These are phyloP conservation scores for Penicillium robsamsonii DNA, from an alignment of 495 filamentous ascomycete species.

Conservation along the genomic window DNA sequence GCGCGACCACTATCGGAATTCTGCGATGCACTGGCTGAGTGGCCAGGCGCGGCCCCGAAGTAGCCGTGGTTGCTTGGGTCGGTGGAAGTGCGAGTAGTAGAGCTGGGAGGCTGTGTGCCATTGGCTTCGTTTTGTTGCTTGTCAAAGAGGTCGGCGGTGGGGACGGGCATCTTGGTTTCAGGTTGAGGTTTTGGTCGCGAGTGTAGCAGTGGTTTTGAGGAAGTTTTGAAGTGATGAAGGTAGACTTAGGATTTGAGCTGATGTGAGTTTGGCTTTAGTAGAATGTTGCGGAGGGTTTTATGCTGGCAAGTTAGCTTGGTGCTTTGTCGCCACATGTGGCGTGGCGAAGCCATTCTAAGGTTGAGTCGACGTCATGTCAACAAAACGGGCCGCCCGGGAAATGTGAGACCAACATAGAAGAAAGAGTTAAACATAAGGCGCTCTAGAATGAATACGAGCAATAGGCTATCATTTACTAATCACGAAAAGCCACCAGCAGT, in stretches of 20 bases:
- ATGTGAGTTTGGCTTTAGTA: neutral
- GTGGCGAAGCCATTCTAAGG: slow-evolving; percentile 14
- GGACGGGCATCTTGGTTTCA: slow-evolving; percentile 31
- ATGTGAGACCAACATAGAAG: neutral
- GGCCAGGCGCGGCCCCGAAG: slow-evolving; percentile 15
- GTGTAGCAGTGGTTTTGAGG: neutral
- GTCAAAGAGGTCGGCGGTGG: slow-evolving; percentile 22
- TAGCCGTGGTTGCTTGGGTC: slow-evolving; percentile 12
- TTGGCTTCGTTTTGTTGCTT: slow-evolving; percentile 15
- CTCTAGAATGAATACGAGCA: neutral
- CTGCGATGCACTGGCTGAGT: slow-evolving; percentile 16
- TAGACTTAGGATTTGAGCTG: neutral
- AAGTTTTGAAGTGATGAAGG: neutral
- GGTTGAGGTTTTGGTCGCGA: slow-evolving; percentile 10
- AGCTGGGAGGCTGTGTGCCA: slow-evolving; percentile 15
- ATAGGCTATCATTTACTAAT: neutral
- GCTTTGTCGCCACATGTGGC: slow-evolving; percentile 14
- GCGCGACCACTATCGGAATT: slow-evolving; percentile 23
- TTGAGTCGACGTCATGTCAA: slow-evolving; percentile 19
- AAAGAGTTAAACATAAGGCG: too few relatives aligned
- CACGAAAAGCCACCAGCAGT: too few relatives aligned
- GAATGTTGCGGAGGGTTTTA: neutral
- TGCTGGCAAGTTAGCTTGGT: neutral
- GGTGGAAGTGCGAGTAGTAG: slow-evolving; percentile 9
- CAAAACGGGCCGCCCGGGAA: neutral